phyloP scores from a whole-genome alignment of 768 basidiomycete genomes.

The button mushroom (Agaricus bisporus) region DNA sequence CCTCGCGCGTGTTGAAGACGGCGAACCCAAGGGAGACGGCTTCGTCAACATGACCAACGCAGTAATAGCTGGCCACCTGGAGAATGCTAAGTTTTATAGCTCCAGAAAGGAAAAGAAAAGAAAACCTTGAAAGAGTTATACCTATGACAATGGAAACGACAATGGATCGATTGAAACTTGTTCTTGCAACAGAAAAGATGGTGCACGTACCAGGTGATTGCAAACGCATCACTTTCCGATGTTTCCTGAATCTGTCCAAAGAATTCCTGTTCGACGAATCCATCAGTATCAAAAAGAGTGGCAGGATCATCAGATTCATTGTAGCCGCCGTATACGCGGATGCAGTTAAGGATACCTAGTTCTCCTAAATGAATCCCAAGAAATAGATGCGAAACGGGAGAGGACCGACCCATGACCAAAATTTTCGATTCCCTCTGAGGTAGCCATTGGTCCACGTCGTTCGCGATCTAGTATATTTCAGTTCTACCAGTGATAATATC shows the following conservation, averaged over 20 bases:
- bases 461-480: slow-evolving; percentile 35
- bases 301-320: slow-evolving; percentile 43
- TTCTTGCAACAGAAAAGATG: background rate
- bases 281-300: slow-evolving; percentile 55
- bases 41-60: slow-evolving; percentile 51
- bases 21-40: slow-evolving; percentile 60
- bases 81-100: background rate
- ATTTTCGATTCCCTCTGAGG: slow-evolving; percentile 47
- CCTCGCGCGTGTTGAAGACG: slow-evolving; percentile 50
- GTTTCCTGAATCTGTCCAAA: slow-evolving; percentile 34
- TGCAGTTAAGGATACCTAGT: slow-evolving; percentile 52
- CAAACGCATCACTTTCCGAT: slow-evolving; percentile 44
- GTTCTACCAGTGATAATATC: background rate
- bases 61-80: slow-evolving; percentile 59
- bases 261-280: slow-evolving; percentile 52
- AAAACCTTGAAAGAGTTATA: slow-evolving; percentile 61
- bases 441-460: slow-evolving; percentile 51
- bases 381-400: too few relatives aligned
- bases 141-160: slow-evolving; percentile 24
- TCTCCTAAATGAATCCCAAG: background rate
- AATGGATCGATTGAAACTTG: background rate
- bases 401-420: slow-evolving; percentile 43
- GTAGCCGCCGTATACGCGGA: slow-evolving; percentile 59
- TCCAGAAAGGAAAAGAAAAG: background rate
- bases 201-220: slow-evolving; percentile 49